Evolutionary conservation across 805 yeast species (phyloP), one percentile per base, ranked within the genome.

Genomic region (Hermanozyma aechmeae): DNA sequence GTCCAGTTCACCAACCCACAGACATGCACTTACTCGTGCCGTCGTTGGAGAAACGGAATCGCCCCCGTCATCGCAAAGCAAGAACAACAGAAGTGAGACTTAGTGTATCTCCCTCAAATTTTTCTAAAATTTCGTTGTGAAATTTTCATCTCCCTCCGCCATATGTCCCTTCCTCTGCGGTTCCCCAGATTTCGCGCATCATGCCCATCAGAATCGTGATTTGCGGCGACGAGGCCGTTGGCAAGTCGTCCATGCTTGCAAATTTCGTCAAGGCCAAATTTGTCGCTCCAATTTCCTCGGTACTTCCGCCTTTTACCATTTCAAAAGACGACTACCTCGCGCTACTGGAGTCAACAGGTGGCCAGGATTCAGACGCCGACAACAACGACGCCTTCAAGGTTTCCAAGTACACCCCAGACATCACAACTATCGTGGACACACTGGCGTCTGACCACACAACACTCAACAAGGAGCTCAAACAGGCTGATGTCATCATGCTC

Each of bases 201-300:
- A 20, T 20, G 22, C 11, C 10, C 4, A 6, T 89, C 17, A 58
- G 95, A 33, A 79, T 92, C 1, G 95, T 85, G 1, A 78, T 92
- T 0, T 86, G 96, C 53, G 98, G 98, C 8, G 98, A 92, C 56
- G 93, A 83, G 36, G 81, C 84, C 15, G 94, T 84, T 3, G 95
- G 94, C 1, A 84, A 84, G 46, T 76, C 87, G 4, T 74, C 85
- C 16, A 58, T 92, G 27, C 74, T 89, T 14, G 76, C 92, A 0
- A 67, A 94, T 0, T 62, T 92, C 15, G 78, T 85, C 18, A 89
- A 86, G 51, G 95, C 83, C 42, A 70, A 75, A 15, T 86, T 75
- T 49, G 34, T 37, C 15, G 76, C 89, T 1, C 77, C 76, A 39
- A 68, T 85, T 15, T 92, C 81, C 43, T 74, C 77, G 31, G 79